These are phyloP conservation scores for Monoraphidium neglectum DNA, from an alignment of 139 green algal genomes.

Conservation along the genomic window DNA sequence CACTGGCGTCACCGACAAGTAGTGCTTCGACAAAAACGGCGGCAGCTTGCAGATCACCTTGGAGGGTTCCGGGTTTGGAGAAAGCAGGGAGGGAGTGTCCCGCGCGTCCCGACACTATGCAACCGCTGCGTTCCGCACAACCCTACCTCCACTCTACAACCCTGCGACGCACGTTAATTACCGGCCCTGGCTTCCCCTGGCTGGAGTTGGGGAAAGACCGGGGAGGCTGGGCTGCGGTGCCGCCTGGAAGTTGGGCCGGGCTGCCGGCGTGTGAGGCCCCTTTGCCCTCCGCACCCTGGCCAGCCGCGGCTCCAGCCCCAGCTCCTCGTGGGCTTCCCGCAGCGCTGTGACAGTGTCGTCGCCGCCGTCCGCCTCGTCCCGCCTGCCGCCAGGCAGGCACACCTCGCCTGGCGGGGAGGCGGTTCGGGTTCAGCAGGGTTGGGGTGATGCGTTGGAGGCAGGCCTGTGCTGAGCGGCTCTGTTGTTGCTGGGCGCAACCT, in stretches of 20 bases:
- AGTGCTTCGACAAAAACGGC: conserved; percentile 72
- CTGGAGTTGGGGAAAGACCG: too few species aligned
- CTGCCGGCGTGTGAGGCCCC: too few species aligned
- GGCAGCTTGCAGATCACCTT: conserved; percentile 55
- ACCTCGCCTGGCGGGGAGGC: conserved; percentile 59
- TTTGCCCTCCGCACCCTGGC: conserved; percentile 9
- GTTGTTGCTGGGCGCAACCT: too few species aligned
- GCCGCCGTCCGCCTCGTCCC: conserved; percentile 57
- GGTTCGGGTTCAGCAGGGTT: conserved; percentile 1
- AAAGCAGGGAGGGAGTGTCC: too few species aligned
- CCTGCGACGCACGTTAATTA: too few species aligned
- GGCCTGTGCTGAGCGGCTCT: not conserved
- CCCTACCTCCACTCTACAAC: too few species aligned
- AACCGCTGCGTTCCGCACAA: too few species aligned
- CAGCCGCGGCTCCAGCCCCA: conserved; percentile 15
- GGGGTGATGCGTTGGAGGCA: not conserved
- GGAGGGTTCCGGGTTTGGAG: too few species aligned
- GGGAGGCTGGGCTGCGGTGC: too few species aligned
- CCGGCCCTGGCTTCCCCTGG: too few species aligned
- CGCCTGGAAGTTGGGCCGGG: too few species aligned
- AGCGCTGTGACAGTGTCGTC: conserved; percentile 68
- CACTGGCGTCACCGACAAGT: conserved; percentile 72
- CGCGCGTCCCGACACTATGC: too few species aligned
- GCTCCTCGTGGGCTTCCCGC: conserved; percentile 76
- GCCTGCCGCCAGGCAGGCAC: conserved; percentile 78